A percentile compares a stretch with the other conserved stretches of the same genome.
These are phyloP conservation scores for Mycogone perniciosa DNA, from an alignment of 2,329 filamentous ascomycete genomes.

Conservation along the genomic window DNA sequence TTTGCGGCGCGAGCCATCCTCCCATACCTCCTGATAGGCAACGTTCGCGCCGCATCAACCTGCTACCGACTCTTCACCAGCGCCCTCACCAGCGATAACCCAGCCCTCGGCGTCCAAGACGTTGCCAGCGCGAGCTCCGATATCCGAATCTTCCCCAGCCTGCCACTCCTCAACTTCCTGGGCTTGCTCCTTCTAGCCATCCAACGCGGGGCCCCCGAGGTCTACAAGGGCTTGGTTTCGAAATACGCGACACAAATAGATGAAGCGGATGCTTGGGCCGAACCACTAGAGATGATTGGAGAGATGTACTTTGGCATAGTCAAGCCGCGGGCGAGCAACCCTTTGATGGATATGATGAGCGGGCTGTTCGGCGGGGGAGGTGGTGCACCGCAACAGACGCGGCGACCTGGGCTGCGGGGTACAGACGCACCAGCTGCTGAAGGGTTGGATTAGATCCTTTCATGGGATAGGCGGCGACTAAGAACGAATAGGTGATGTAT, in stretches of 20 bases:
- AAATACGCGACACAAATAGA: conserved; percentile 77
- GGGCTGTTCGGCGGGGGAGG: conserved; percentile 79
- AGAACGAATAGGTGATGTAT: conserved; percentile 14
- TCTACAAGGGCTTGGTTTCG: conserved; percentile 73
- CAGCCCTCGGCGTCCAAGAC: conserved; percentile 65
- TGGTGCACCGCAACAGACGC: conserved; percentile 31
- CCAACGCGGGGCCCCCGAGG: conserved; percentile 68
- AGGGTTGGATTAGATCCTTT: conserved; percentile 47
- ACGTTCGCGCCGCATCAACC: conserved; percentile 81
- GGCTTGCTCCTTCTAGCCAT: conserved; percentile 76
- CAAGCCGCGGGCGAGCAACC: conserved; percentile 83
- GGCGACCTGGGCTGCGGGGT: conserved; percentile 38
- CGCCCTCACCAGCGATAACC: conserved; percentile 34
- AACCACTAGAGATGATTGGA: conserved; percentile 76
- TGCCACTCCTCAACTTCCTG: conserved; percentile 94
- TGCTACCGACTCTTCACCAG: conserved; percentile 61
- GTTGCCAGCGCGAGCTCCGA: conserved; percentile 70
- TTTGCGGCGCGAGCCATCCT: conserved; percentile 84
- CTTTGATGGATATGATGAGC: conserved; percentile 96
- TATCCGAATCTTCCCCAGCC: conserved; percentile 74
- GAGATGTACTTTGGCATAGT: conserved; percentile 96
- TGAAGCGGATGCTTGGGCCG: conserved; percentile 73
- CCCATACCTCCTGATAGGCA: conserved; percentile 85
- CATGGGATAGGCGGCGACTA: conserved; percentile 1
- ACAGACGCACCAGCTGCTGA: conserved; percentile 49